phyloP scores from a whole-genome alignment of 2,329 filamentous ascomycete genomes.

The Ophiostoma fasciatum region DNA sequence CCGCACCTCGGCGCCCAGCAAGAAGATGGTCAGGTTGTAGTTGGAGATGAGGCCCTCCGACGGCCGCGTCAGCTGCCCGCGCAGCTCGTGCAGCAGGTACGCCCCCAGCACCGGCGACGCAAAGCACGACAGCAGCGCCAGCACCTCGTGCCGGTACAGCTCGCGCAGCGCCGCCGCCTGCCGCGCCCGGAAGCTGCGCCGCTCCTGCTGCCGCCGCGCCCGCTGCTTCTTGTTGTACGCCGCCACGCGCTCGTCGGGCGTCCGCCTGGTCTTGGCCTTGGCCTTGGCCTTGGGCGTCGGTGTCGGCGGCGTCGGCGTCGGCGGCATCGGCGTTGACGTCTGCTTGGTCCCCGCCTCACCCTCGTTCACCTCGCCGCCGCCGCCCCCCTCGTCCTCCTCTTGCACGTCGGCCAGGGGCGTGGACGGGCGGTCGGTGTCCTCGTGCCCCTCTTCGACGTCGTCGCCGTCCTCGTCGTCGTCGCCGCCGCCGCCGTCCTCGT shows the following conservation, averaged over 20 bases:
- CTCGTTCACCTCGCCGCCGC: background rate
- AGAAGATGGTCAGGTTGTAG: constrained; percentile 83
- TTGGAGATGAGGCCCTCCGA: constrained; percentile 82
- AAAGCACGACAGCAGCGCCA: constrained; percentile 68
- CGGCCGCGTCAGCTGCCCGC: constrained; percentile 64
- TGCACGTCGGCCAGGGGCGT: constrained; percentile 26
- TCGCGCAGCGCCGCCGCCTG: constrained; percentile 36
- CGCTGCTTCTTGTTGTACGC: constrained; percentile 6
- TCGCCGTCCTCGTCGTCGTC: background rate
- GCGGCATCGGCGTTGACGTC: background rate
- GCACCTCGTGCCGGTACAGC: constrained; percentile 58
- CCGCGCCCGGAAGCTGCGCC: constrained; percentile 4
- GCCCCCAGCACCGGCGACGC: constrained; percentile 64
- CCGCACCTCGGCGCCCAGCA: constrained; percentile 73
- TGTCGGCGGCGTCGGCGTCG: too few relatives aligned
- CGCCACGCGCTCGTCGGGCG: constrained; percentile 1
- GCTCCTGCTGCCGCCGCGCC: constrained; percentile 13
- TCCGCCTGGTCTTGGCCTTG: background rate
- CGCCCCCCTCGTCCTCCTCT: constrained; percentile 23
- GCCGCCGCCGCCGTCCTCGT: constrained; percentile 27
- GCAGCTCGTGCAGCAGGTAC: constrained; percentile 68
- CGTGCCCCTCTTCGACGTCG: background rate
- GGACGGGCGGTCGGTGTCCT: background rate
- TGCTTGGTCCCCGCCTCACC: too few relatives aligned
- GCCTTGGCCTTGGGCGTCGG: background rate